Evolutionary conservation across 345 rosid species (phyloP).

Genomic region (Microcos paniculata): DNA sequence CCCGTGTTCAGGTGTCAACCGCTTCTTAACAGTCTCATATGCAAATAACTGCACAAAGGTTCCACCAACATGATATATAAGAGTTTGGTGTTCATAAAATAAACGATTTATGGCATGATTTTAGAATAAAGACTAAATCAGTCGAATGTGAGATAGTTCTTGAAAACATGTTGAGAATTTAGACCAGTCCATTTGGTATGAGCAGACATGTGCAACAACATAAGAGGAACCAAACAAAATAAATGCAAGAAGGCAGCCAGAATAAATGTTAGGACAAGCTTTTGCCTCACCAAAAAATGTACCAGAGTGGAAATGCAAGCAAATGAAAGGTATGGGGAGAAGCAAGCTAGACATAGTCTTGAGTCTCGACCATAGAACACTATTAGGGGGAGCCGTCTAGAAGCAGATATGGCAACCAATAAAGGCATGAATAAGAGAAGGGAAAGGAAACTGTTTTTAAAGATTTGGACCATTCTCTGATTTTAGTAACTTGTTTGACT

Average conservation of each 20-base stretch:
- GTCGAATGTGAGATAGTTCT: background rate
- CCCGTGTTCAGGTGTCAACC: slow-evolving; percentile 58
- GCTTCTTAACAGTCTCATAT: slow-evolving; percentile 81
- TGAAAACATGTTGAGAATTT: background rate
- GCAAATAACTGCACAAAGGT: slow-evolving; percentile 66
- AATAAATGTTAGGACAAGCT: background rate
- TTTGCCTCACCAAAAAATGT: background rate
- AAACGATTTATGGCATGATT: background rate
- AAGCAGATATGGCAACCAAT: background rate
- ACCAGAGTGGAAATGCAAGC: background rate
- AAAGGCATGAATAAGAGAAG: background rate
- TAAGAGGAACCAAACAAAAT: background rate
- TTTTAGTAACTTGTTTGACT: no score
- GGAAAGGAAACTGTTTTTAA: background rate
- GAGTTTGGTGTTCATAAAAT: background rate
- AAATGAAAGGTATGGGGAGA: background rate
- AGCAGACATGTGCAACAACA: background rate
- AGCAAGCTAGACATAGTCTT: background rate
- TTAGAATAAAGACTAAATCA: background rate
- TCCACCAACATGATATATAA: background rate
- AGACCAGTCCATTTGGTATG: background rate
- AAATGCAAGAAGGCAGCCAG: background rate
- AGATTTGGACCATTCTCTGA: background rate
- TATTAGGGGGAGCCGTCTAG: background rate
- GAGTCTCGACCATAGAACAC: background rate